Conservation (phyloP, 352 stramenopile genomes). For the Phytophthora uliginosa region DNA sequence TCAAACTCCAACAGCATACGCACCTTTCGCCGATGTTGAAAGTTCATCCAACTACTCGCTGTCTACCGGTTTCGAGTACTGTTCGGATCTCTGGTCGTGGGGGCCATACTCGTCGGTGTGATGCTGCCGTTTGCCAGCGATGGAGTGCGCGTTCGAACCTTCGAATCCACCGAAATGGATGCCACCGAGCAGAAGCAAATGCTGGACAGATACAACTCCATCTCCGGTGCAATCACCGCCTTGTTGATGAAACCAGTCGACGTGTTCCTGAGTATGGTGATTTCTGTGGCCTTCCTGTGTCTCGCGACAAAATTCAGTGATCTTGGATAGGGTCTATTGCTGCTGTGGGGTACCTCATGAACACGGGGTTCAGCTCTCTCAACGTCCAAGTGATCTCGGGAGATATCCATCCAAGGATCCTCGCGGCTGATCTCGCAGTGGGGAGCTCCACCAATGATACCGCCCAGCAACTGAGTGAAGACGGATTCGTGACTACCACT, state of each 20-base stretch:
- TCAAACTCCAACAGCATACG: not conserved
- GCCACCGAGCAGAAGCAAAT: conserved; percentile 11
- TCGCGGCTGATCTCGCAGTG: conserved; percentile 12
- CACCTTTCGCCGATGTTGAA: not conserved
- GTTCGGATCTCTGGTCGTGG: conserved; percentile 1
- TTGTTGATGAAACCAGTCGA: conserved; percentile 23
- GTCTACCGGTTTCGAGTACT: not conserved
- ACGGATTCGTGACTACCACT: conserved; percentile 1
- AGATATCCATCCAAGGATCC: conserved; percentile 10
- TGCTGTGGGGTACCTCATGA: conserved; percentile 22
- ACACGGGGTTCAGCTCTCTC: conserved; percentile 23
- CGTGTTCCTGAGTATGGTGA: conserved; percentile 23
- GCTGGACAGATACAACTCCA: conserved; percentile 24
- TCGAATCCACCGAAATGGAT: conserved; percentile 15
- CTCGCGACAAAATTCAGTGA: conserved; percentile 10
- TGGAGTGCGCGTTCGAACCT: conserved; percentile 14
- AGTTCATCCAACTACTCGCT: not conserved
- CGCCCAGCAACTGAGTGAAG: not conserved
- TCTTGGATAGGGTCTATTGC: conserved; percentile 10
- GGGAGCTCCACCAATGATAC: not conserved
- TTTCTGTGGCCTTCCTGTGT: conserved; percentile 17
- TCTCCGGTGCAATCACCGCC: conserved; percentile 7
- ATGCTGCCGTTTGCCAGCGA: conserved; percentile 17
- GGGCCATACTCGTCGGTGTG: not conserved
- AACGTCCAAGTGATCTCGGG: conserved; percentile 22